Percentiles rank a stretch among this genome's conserved stretches.
Evolutionary conservation across 2,329 filamentous ascomycete genomes (phyloP).

Genomic region (Diatrype stigma): DNA sequence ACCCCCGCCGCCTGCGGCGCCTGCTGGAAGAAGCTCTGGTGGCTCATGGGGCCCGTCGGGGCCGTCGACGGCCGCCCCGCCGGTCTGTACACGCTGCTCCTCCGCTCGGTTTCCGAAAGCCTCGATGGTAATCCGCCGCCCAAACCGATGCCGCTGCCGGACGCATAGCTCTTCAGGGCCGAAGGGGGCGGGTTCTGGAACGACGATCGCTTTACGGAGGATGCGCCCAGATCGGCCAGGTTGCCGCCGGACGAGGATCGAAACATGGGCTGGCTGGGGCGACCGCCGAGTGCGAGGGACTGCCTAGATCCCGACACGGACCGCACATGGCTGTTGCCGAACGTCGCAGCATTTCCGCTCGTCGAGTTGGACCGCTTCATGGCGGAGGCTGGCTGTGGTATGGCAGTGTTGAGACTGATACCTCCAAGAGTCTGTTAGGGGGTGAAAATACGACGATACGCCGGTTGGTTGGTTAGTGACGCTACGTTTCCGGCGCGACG

Average conservation of each 20-base stretch:
- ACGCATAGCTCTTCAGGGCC: slow-evolving; percentile 67
- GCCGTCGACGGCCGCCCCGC: slow-evolving; percentile 62
- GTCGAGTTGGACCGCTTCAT: slow-evolving; percentile 89
- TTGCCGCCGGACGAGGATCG: slow-evolving; percentile 80
- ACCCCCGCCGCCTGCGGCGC: slow-evolving; percentile 77
- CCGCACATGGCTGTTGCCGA: slow-evolving; percentile 69
- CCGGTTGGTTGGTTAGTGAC: slow-evolving; percentile 7
- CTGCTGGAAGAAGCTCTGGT: slow-evolving; percentile 94
- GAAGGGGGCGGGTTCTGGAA: slow-evolving; percentile 62
- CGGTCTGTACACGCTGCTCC: slow-evolving; percentile 78
- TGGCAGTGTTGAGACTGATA: slow-evolving; percentile 75
- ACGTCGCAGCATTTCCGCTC: slow-evolving; percentile 60
- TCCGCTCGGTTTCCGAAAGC: slow-evolving; percentile 49
- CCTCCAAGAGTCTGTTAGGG: slow-evolving; percentile 73
- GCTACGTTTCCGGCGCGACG: slow-evolving; percentile 8
- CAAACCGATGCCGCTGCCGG: slow-evolving; percentile 37
- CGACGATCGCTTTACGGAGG: slow-evolving; percentile 80
- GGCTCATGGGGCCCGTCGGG: slow-evolving; percentile 60
- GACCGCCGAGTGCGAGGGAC: slow-evolving; percentile 74
- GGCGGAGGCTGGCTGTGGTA: slow-evolving; percentile 87
- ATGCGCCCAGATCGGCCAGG: slow-evolving; percentile 72
- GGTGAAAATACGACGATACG: slow-evolving; percentile 7
- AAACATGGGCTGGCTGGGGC: slow-evolving; percentile 84
- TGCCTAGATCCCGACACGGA: slow-evolving; percentile 80
- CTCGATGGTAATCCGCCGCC: too few species aligned